phyloP scores from a whole-genome alignment of 768 basidiomycete genomes.

The Pleurotus salmoneostramineus region DNA sequence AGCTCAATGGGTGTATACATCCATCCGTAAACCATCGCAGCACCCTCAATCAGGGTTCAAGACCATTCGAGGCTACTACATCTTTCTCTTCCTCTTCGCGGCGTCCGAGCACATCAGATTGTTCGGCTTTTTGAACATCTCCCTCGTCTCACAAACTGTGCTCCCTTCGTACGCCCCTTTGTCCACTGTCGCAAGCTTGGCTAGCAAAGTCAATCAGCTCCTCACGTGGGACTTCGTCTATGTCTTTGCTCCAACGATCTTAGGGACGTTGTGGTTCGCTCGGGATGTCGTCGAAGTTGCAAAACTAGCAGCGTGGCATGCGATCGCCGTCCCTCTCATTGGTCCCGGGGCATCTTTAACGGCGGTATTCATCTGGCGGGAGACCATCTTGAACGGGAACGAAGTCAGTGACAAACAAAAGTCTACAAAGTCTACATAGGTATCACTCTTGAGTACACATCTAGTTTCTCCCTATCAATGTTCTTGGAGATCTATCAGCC shows the following conservation, averaged over 20 bases:
- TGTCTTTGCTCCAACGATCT: constrained; percentile 30
- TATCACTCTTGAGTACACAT: background rate
- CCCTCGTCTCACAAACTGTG: constrained; percentile 21
- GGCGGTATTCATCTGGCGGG: constrained; percentile 47
- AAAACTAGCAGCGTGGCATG: constrained; percentile 37
- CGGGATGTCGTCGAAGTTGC: constrained; percentile 24
- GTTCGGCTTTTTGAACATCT: constrained; percentile 28
- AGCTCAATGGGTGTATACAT: constrained; percentile 33
- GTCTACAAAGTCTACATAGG: background rate
- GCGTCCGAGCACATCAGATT: constrained; percentile 37
- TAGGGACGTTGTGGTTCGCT: constrained; percentile 49
- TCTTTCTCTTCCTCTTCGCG: constrained; percentile 34
- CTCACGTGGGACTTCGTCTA: constrained; percentile 50
- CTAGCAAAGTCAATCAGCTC: constrained; percentile 31
- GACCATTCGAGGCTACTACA: constrained; percentile 32
- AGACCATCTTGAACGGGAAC: constrained; percentile 18
- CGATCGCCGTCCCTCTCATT: constrained; percentile 32
- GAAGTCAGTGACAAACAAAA: background rate
- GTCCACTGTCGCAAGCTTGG: constrained; percentile 16
- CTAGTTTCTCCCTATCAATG: background rate
- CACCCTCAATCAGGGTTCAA: constrained; percentile 30
- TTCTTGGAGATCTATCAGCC: too few relatives aligned
- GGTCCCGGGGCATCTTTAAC: constrained; percentile 51
- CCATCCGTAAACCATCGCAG: constrained; percentile 30
- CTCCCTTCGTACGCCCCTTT: constrained; percentile 29